phyloP scores from a whole-genome alignment of 129 eudicot genomes.

The Saussurea involucrata region DNA sequence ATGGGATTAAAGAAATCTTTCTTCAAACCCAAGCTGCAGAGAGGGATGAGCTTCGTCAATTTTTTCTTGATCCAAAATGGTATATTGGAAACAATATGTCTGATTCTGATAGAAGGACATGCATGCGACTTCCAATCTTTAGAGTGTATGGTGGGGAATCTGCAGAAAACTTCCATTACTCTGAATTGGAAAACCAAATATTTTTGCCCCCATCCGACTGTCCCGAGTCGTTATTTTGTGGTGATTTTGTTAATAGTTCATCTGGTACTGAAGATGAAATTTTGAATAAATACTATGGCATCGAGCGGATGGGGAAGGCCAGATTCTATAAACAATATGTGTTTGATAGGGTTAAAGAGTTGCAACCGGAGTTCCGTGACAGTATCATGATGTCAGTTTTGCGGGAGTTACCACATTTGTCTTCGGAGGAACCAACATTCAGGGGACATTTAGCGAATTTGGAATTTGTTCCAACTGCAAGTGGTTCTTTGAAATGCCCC shows the following conservation, averaged over 20 bases:
- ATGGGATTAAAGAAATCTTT: slow-evolving; percentile 27
- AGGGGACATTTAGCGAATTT: slow-evolving; percentile 56
- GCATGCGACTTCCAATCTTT: slow-evolving; percentile 83
- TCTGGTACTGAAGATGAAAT: slow-evolving; percentile 69
- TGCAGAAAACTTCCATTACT: slow-evolving; percentile 42
- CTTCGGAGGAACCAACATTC: slow-evolving; percentile 69
- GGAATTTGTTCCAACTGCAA: slow-evolving; percentile 77
- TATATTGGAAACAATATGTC: slow-evolving; percentile 63
- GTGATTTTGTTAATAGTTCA: slow-evolving; percentile 51
- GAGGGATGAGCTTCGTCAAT: slow-evolving; percentile 76
- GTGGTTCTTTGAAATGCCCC: slow-evolving; percentile 65
- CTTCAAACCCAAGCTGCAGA: slow-evolving; percentile 50
- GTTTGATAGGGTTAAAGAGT: slow-evolving; percentile 48
- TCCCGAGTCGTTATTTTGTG: slow-evolving; percentile 50
- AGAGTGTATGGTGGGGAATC: slow-evolving; percentile 56
- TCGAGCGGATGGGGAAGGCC: slow-evolving; percentile 81
- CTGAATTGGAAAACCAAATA: slow-evolving; percentile 59
- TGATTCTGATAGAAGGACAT: slow-evolving; percentile 57
- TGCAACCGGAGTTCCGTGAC: slow-evolving; percentile 74
- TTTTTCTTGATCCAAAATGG: slow-evolving; percentile 89
- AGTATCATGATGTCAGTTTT: slow-evolving; percentile 69
- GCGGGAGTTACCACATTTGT: slow-evolving; percentile 83
- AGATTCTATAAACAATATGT: slow-evolving; percentile 64
- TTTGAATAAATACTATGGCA: slow-evolving; percentile 63
- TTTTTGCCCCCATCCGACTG: slow-evolving; percentile 70